Base-by-base conservation (phyloP, 306 rosid species). In the Castanospermum australe region DNA sequence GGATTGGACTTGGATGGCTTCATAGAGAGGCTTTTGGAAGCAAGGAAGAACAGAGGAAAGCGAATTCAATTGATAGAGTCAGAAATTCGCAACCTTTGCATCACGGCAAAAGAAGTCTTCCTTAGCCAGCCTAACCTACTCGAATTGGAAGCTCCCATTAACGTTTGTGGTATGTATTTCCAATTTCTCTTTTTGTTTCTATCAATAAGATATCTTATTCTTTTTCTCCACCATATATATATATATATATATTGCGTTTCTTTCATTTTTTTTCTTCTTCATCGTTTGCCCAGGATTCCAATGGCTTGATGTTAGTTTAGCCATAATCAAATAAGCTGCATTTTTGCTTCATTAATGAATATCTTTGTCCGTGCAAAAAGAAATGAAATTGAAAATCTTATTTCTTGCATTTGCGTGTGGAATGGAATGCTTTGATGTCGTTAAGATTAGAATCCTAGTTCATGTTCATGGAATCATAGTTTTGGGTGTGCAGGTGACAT, bases 91-190 rank as follows among this genome's bases (percentile, higher is more conserved):
- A 87, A 75, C 45, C 93, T 95, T 50, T 95, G 99, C 78, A 18
- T 71, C 42, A 77, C 83, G 1, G 97, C 96, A 32, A 95, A 91
- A 80, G 90, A 91, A 32, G 71, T 95, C 41, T 90, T 95, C 70
- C 92, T 95, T 8, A 47, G 72, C 76, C 99, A 95, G 64, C 99
- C 97, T 44, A 87, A 62, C 59, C 94, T 95, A 8, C 89, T 95
- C 1, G 94, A 92, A 73, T 78, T 95, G 75, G 91, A 90, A 86
- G 98, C 98, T 68, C 98, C 98, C 18, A 91, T 95, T 18, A 91
- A 95, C 81, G 88, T 95, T 47, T 95, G 99, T 51, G 99, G 99
- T 90, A 80, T 4, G 94, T 94, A 85, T 15, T 15, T 14, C 8
- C 36, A 32, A 2, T 20, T 18, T 41, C 15, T 24, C 1, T 6